phyloP scores from a whole-genome alignment of 257 asterid genomes.

The Eucommia ulmoides region DNA sequence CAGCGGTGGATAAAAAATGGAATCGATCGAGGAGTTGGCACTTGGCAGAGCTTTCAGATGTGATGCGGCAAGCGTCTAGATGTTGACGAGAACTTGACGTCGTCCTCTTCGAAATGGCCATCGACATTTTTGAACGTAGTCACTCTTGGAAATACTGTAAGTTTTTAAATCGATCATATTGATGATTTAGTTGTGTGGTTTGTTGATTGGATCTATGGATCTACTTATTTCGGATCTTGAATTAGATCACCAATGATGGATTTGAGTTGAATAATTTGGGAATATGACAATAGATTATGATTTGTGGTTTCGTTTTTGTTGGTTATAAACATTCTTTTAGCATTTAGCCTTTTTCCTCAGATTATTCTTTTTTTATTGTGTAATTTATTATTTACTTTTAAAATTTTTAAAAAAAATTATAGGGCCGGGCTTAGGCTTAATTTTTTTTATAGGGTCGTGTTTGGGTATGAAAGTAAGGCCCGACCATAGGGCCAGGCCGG shows the following conservation, averaged over 20 bases:
- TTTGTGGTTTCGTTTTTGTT: background rate
- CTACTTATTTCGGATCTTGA: background rate
- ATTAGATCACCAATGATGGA: background rate
- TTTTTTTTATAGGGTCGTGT: too few species aligned
- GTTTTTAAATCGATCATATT: background rate
- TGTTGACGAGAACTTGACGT: slow-evolving; percentile 23
- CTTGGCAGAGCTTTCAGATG: slow-evolving; percentile 11
- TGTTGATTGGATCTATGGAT: background rate
- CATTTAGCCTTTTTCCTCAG: too few species aligned
- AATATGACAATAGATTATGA: background rate
- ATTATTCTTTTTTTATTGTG: too few species aligned
- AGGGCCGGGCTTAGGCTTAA: too few species aligned
- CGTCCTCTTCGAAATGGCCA: slow-evolving; percentile 10
- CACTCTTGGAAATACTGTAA: slow-evolving; percentile 14
- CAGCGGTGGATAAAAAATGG: slow-evolving; percentile 6
- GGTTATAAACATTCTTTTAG: too few species aligned
- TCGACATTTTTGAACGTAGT: slow-evolving; percentile 16
- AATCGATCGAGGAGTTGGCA: slow-evolving; percentile 15
- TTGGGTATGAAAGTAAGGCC: too few species aligned
- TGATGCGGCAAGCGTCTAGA: slow-evolving; percentile 15
- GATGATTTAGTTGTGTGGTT: background rate
- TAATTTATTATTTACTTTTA: too few species aligned
- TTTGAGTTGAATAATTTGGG: background rate
- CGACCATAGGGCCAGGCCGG: too few species aligned
- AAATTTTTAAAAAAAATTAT: too few species aligned